Evolutionary conservation across 2,329 filamentous ascomycete species (phyloP).

Genomic region (Ascochyta rabiei): DNA sequence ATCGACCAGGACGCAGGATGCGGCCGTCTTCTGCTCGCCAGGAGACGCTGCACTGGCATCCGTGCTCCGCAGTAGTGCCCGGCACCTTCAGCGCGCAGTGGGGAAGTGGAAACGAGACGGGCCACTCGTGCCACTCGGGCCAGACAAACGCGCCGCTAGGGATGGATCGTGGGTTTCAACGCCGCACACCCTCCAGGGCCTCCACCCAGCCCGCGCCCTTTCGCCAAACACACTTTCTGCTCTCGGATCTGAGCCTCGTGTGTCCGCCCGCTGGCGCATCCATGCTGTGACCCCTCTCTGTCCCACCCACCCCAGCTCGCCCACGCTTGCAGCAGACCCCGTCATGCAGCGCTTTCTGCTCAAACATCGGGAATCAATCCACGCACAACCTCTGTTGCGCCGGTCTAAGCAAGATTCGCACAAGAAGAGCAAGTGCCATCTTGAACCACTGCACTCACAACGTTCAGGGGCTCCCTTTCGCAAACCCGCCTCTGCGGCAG

Average conservation of each 20-base stretch:
- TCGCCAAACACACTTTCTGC: not conserved
- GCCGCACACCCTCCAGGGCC: constrained; percentile 1
- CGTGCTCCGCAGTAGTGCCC: constrained; percentile 28
- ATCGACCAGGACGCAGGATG: constrained; percentile 17
- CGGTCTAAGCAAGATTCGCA: constrained; percentile 47
- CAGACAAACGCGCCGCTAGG: constrained; percentile 4
- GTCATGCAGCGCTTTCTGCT: no score
- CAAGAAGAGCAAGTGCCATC: constrained; percentile 18
- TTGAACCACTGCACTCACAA: constrained; percentile 9
- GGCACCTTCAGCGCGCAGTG: constrained; percentile 26
- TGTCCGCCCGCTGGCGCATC: not conserved
- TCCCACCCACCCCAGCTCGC: not conserved
- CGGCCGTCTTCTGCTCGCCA: constrained; percentile 29
- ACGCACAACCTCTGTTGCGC: constrained; percentile 55
- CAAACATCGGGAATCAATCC: no score
- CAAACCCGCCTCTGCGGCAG: not conserved
- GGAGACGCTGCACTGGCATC: constrained; percentile 23
- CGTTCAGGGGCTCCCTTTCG: not conserved
- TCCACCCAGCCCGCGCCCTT: not conserved
- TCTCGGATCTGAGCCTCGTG: not conserved
- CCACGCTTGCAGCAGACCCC: constrained; percentile 11
- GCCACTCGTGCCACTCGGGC: not conserved
- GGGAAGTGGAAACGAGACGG: constrained; percentile 21
- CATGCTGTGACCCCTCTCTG: constrained; percentile 7
- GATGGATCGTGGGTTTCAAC: constrained; percentile 1